phyloP scores from a whole-genome alignment of 2,329 filamentous ascomycete species.

The Tricladium varicosporioides region DNA sequence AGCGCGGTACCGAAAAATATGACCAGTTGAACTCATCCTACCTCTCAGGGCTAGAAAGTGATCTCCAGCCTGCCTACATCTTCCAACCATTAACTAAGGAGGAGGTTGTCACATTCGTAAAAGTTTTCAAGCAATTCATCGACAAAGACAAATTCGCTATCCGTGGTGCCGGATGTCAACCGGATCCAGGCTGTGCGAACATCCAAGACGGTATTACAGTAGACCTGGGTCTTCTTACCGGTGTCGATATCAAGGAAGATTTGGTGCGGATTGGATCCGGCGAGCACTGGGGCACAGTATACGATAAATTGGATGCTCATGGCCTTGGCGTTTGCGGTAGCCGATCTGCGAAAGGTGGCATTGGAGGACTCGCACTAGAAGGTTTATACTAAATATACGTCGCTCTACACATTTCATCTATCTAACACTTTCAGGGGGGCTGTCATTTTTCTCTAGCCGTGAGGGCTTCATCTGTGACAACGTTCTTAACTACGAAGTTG shows the following conservation, averaged over 20 bases:
- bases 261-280: conserved; percentile 37
- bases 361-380: conserved; percentile 38
- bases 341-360: conserved; percentile 36
- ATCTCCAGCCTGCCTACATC: background rate
- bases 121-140: background rate
- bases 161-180: background rate
- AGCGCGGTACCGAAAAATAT: conserved; percentile 1
- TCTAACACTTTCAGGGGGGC: conserved; percentile 37
- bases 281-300: conserved; percentile 38
- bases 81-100: background rate
- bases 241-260: conserved; percentile 22
- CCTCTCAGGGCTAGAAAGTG: background rate
- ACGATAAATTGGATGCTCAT: conserved; percentile 32
- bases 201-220: conserved; percentile 47
- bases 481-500: conserved; percentile 49
- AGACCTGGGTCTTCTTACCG: conserved; percentile 37
- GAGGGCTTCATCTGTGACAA: conserved; percentile 50
- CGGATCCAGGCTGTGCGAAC: conserved; percentile 36
- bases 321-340: conserved; percentile 36
- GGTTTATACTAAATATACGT: conserved; percentile 14
- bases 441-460: conserved; percentile 39
- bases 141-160: background rate
- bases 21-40: conserved; percentile 4
- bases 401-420: background rate
- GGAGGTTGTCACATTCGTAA: background rate